Base-by-base conservation (phyloP, 2,329 filamentous ascomycete genomes). In the Calonectria hongkongensis region DNA sequence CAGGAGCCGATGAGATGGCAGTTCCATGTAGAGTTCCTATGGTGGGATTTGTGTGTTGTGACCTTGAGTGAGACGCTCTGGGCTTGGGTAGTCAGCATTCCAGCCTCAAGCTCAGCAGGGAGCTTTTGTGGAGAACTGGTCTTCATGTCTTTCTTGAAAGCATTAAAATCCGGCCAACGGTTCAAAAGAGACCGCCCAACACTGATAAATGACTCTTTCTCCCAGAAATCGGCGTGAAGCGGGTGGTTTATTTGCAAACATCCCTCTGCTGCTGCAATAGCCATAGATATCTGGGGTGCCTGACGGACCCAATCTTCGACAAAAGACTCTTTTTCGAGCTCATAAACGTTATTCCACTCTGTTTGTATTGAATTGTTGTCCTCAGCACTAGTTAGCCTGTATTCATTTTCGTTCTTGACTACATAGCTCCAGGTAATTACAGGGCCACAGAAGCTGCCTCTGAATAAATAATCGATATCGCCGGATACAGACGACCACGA, bases 181-280 rank as follows among this genome's bases (percentile, higher is more conserved):
- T 58, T 21, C 27, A 36, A 36, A 36, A 58, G 25, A 15, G 25
- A 28, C 10, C 28, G 25, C 18, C 51, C 51, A 21, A n/a, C 5
- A 21, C 39, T 28, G 28, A 30, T 15, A 15, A 30, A 58, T 5
- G 51, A 58, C 18, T 21, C 3, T 9, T 33, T 39, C 30, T 39
- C 13, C 51, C 51, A 58, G 10, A 36, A 58, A 3, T 33, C 30
- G 18, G 18, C 10, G 18, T 39, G 5, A 2, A 33, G 6, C 1
- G 51, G 30, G 16, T 15, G 4, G 1, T 58, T 7, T 10, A 58
- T 4, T 21, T 33, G 30, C 27, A 58, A 13, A 18, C 51, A 58
- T 13, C 51, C 30, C 51, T 58, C 51, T 12, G 27, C 28, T 58
- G 18, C 51, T 12, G 51, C 51, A 58, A 58, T 58, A 2, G 51